Evolutionary conservation across 768 basidiomycete species (phyloP).

Genomic region (Guyanaporus albipodus): DNA sequence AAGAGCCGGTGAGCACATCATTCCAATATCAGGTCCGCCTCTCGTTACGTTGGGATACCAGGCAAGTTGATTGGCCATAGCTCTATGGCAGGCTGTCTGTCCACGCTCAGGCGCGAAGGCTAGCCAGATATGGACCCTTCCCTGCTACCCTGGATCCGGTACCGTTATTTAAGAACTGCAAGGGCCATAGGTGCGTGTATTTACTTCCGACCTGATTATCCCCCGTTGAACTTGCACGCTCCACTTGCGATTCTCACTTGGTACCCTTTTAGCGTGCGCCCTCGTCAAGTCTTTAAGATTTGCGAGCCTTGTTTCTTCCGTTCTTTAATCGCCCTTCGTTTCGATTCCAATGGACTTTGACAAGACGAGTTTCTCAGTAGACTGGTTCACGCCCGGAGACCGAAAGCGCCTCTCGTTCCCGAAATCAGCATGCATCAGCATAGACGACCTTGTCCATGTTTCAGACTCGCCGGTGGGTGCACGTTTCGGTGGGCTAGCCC

Average conservation of each 20-base stretch:
- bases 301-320: constrained; percentile 1
- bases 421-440: constrained; percentile 31
- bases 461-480: constrained; percentile 28
- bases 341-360: constrained; percentile 30
- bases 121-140: constrained; percentile 11
- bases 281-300: constrained; percentile 3
- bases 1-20: background rate
- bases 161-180: constrained; percentile 16
- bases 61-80: too few relatives aligned
- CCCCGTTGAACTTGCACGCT: background rate
- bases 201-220: constrained; percentile 1
- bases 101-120: constrained; percentile 1
- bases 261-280: background rate
- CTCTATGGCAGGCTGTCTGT: too few relatives aligned
- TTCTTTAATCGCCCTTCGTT: constrained; percentile 4
- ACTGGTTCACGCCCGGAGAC: constrained; percentile 31
- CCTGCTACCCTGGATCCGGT: constrained; percentile 15
- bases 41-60: constrained; percentile 16
- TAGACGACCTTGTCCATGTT: constrained; percentile 24
- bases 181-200: background rate
- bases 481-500: background rate
- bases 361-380: constrained; percentile 30
- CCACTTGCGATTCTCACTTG: background rate
- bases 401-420: constrained; percentile 31
- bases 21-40: background rate